Evolutionary conservation across 1,284 basidiomycete genomes (phyloP), one percentile per base, ranked within the genome.

Genomic region (Crepidotus sp.): DNA sequence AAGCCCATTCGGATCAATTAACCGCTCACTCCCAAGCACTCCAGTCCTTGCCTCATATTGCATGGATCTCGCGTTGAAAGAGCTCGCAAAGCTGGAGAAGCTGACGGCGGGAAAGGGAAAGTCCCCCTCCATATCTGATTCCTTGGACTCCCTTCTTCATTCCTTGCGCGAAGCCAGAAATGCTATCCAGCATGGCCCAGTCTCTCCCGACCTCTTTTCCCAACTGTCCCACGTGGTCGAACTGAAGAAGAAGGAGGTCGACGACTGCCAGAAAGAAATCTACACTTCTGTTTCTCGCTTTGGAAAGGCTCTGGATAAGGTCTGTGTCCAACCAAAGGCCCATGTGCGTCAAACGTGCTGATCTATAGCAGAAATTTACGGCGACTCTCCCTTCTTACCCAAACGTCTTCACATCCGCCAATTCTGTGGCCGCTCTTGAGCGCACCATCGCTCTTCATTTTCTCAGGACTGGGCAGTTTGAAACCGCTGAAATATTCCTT

Each of bases 291-390:
- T 94, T 5, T 76, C 79, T 14, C 77, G 77, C 53, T 71, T 92
- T 27, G 88, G 88, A 22, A 95, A 93, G 63, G 73, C 79, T 0
- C 62, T 95, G 55, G 92, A 96, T 60, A 96, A 94, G 82, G 92
- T 89, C 41, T 35, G 65, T 40, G 36, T 14, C 38, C 40, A 6
- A 42, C 18, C 27, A 14, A 26, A 32, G 30, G 10, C 6, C 1
- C 25, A 41, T 17, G 18, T 13, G 21, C 35, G 9, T n/a, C 27
- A 36, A 29, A 15, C 42, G 39, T 49, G 34, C 41, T 49, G 26
- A 42, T 50, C 51, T 30, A 41, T 19, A 40, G 31, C 54, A 90
- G 88, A 84, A 76, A 73, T 88, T 90, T 57, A 59, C 78, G 7
- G 69, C 72, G 14, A 60, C 76, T 0, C 60, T 88, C 11, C 85